These are phyloP conservation scores for Klebsormidium nitens DNA, from an alignment of 139 green algal genomes.

Conservation along the genomic window DNA sequence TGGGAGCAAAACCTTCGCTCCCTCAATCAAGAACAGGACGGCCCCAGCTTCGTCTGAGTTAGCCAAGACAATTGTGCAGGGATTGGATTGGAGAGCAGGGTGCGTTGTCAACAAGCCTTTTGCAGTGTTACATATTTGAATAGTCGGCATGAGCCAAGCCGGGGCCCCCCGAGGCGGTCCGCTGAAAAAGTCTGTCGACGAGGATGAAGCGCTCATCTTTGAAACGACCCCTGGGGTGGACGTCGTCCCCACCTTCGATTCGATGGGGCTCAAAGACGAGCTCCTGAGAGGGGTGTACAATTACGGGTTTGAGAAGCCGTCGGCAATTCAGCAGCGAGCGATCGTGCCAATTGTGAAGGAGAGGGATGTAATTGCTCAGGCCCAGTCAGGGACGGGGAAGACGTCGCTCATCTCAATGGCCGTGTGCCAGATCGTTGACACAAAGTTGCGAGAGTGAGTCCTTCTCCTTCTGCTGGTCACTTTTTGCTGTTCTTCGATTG, in stretches of 20 bases:
- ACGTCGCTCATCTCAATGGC: conserved; percentile 90
- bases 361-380: conserved; percentile 91
- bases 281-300: conserved; percentile 89
- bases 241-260: conserved; percentile 77
- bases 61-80: too few species aligned
- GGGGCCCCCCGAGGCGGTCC: too few species aligned
- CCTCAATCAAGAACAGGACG: too few species aligned
- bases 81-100: too few species aligned
- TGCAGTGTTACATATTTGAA: too few species aligned
- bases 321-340: conserved; percentile 95
- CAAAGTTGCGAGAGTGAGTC: conserved; percentile 56
- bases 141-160: too few species aligned
- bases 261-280: conserved; percentile 87
- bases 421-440: conserved; percentile 85
- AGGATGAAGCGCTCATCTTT: conserved; percentile 35
- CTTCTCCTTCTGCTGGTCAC: neutral
- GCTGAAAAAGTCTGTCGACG: too few species aligned
- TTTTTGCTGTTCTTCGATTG: conserved; percentile 2
- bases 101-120: too few species aligned
- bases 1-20: too few species aligned
- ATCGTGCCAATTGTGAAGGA: conserved; percentile 84
- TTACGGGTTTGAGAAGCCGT: conserved; percentile 97
- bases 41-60: too few species aligned
- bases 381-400: conserved; percentile 97
- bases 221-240: conserved; percentile 71